Conservation (phyloP, 2,329 filamentous ascomycete genomes). For the Penicillium concentricum region DNA sequence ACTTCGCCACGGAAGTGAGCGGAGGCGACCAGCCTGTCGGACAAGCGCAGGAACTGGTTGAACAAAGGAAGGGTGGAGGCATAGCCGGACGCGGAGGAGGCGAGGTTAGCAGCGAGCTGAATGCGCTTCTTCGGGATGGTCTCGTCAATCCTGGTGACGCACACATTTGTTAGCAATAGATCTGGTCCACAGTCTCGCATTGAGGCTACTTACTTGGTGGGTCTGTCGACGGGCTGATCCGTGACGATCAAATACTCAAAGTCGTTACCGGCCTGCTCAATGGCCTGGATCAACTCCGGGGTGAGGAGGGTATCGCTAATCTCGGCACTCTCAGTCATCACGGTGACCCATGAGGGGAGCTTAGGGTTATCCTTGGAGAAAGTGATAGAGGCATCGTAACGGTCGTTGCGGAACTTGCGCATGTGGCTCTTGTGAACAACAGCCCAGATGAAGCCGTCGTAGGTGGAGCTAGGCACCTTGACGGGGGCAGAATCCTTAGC, state of each 20-base stretch:
- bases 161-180: conserved; percentile 8
- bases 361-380: conserved; percentile 89
- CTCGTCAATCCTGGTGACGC: conserved; percentile 68
- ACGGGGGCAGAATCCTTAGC: conserved; percentile 61
- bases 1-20: conserved; percentile 92
- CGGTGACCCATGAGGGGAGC: conserved; percentile 82
- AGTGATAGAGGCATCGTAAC: conserved; percentile 91
- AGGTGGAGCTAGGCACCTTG: conserved; percentile 58
- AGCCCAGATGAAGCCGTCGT: conserved; percentile 91
- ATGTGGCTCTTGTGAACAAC: conserved; percentile 94
- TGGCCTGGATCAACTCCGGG: conserved; percentile 77
- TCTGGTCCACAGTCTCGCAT: background rate
- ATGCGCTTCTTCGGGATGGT: conserved; percentile 82
- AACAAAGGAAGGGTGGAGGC: conserved; percentile 70
- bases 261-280: conserved; percentile 73
- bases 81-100: conserved; percentile 63
- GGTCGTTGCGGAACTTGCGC: conserved; percentile 83
- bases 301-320: conserved; percentile 86
- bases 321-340: conserved; percentile 97
- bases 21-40: conserved; percentile 72
- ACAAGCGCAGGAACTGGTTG: conserved; percentile 76
- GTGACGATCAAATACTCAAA: conserved; percentile 86
- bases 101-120: conserved; percentile 70
- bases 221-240: conserved; percentile 86
- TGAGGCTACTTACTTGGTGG: conserved; percentile 65